Percentiles rank a stretch among this genome's conserved stretches.
Evolutionary conservation across 2,329 filamentous ascomycete genomes (phyloP).

Genomic region (Ophiostoma montium): DNA sequence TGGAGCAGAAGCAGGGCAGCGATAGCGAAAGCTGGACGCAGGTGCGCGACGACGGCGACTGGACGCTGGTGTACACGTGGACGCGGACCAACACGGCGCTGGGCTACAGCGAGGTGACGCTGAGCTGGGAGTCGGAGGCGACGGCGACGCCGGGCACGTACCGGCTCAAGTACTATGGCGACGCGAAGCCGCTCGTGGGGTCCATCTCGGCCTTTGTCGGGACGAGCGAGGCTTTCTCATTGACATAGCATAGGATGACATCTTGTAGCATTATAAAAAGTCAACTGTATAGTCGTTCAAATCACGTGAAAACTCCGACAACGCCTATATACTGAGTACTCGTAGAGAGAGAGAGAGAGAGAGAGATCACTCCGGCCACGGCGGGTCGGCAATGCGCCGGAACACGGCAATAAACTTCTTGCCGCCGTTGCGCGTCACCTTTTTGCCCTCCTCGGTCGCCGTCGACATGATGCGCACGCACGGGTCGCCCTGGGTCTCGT

Average conservation of each 20-base stretch:
- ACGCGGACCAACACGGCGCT: slow-evolving; percentile 53
- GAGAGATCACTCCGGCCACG: slow-evolving; percentile 51
- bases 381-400: slow-evolving; percentile 63
- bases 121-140: slow-evolving; percentile 66
- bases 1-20: slow-evolving; percentile 48
- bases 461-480: slow-evolving; percentile 61
- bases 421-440: slow-evolving; percentile 81
- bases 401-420: slow-evolving; percentile 87
- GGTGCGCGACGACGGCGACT: slow-evolving; percentile 66
- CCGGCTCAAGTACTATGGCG: slow-evolving; percentile 67
- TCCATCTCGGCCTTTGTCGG: slow-evolving; percentile 38
- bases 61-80: slow-evolving; percentile 73
- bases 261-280: no score
- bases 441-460: slow-evolving; percentile 95
- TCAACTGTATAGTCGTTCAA: no score
- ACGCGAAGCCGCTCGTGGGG: slow-evolving; percentile 53
- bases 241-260: no score
- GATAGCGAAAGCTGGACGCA: slow-evolving; percentile 42
- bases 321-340: background rate
- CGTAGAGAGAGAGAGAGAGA: no score
- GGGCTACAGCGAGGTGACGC: slow-evolving; percentile 59
- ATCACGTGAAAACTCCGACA: no score
- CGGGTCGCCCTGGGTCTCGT: slow-evolving; percentile 37
- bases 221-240: slow-evolving; percentile 17
- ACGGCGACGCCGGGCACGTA: slow-evolving; percentile 49